Evolutionary conservation across 768 basidiomycete genomes (phyloP), one percentile per base, ranked within the genome.

Genomic region (Leucocoprinus leucothites): DNA sequence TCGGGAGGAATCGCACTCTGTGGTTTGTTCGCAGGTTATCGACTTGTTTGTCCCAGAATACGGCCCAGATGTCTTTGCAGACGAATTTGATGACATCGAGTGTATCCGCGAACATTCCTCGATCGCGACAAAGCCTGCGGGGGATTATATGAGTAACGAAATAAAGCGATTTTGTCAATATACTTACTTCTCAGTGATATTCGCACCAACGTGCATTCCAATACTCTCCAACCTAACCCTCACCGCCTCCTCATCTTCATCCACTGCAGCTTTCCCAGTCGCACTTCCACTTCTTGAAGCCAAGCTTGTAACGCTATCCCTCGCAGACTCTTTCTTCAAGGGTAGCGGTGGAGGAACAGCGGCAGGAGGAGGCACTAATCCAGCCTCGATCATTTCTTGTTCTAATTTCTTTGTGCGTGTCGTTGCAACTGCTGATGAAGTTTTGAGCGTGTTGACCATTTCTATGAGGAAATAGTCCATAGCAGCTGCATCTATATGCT

Each of bases 1-100:
- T 18, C 7, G 24, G 26, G 1, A 51, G n/a, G 19, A 25, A 21
- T 72, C 84, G 38, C 64, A 94, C 94, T 47, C 94, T 78, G 68
- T 96, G 95, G 67, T 98, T 98, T 14, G 94, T 98, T 43, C 94
- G 82, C 56, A 98, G 72, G 68, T 98, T 98, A 64, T 97, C 94
- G 1, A 97, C 91, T 67, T 96, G 95, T 66, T 95, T 95, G 50
- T 94, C 90, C 86, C 91, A 97, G 53, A 88, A 89, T 19, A 87
- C 84, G 0, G 83, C 76, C 91, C 94, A 98, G n/a, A 98, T 73
- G 54, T 98, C 94, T 65, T 98, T 98, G 74, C 94, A 98, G 55
- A 98, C 80, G 64, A 97, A 97, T 69, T 98, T 97, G 73, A 98
- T 86, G 9, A 82, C 86, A 58, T 98, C 95, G 6, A 98, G 77